Evolutionary conservation across 352 stramenopile genomes (phyloP), one percentile per base, ranked within the genome.

Genomic region (Phytophthora hibernalis): DNA sequence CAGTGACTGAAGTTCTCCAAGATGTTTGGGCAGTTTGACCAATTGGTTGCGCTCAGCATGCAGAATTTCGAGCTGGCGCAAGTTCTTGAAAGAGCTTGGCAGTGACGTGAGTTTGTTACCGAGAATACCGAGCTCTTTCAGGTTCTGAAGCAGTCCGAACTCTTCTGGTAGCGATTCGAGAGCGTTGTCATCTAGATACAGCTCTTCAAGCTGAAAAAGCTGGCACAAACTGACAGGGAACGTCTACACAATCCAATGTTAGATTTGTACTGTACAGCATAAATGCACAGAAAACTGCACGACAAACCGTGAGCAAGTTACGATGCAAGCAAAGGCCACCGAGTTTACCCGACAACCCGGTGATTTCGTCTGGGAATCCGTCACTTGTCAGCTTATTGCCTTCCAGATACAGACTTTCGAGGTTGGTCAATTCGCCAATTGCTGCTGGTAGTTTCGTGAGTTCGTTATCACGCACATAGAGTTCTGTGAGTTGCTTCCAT

Each of bases 351-450:
- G 71, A 64, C 1, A 95, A 74, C 8, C 76, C 61, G 2, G 62
- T 69, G 33, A 97, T 76, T 16, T 64, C 61, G 16, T 79, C 55
- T 0, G 87, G 87, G 54, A 97, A 82, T 6, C 85, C 80, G 3
- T 78, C 69, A 9, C 61, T 69, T 18, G 82, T 90, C 44, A 96
- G 57, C 31, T 85, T 71, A 54, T 97, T 97, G 62, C 95, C 87
- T 77, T 97, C 89, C 26, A 97, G 68, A 26, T 95, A 96, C 13
- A 97, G 31, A 52, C 79, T 90, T 69, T 97, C 87, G 20, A 97
- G 78, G 20, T 87, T 74, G 7, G 68, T 53, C 0, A 94, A 69
- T 6, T 88, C 58, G 12, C 79, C 70, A 35, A 96, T 86, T 16
- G 66, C 70, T 5, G 59, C 24, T 0, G 89, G 82, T 21, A 97